Evolutionary conservation across 2,329 filamentous ascomycete genomes (phyloP), one percentile per base, ranked within the genome.

Genomic region (Penicillium sp.): DNA sequence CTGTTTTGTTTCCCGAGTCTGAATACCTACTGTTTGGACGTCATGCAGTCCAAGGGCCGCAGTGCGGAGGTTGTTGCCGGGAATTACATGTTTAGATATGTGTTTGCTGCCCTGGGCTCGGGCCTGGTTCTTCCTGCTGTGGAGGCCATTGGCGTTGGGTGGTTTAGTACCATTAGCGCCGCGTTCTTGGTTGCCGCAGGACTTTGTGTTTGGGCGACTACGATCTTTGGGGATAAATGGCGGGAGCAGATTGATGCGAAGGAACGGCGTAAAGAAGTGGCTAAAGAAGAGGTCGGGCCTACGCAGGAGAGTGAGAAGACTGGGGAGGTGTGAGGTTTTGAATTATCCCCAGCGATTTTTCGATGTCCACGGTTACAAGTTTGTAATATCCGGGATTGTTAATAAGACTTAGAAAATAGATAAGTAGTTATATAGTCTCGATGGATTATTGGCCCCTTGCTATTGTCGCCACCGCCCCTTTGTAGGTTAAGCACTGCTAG

Each of bases 11-110:
- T 89, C 61, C 86, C 86, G 0, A 82, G 80, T 42, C 66, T 91
- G 53, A 90, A 91, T 66, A 88, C 87, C 0, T 91, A 93, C 69
- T 91, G 87, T 65, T 70, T 93, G 35, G 88, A 93, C 66, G 87
- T 92, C 10, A 89, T 91, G 83, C 86, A 86, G 56, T 63, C 67
- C 2, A 66, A 63, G 20, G 76, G 77, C 1, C 75, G 80, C 27
- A 82, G 82, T 38, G 81, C 84, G 3, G 88, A 93, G 62, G 86
- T 92, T 3, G 81, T 89, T 38, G 87, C 87, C 0, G 86, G 87
- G 0, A 93, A 92, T 66, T 93, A 91, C 67, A 82, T 89, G 61
- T 75, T 88, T 44, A 77, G 88, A 5, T 93, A 92, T 66, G 64
- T 89, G 5, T 87, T 90, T 57, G 88, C 83, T 0, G 87, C 86